These are phyloP conservation scores for Zymoseptoria brevis DNA, from an alignment of 2,329 filamentous ascomycete genomes.

Conservation along the genomic window DNA sequence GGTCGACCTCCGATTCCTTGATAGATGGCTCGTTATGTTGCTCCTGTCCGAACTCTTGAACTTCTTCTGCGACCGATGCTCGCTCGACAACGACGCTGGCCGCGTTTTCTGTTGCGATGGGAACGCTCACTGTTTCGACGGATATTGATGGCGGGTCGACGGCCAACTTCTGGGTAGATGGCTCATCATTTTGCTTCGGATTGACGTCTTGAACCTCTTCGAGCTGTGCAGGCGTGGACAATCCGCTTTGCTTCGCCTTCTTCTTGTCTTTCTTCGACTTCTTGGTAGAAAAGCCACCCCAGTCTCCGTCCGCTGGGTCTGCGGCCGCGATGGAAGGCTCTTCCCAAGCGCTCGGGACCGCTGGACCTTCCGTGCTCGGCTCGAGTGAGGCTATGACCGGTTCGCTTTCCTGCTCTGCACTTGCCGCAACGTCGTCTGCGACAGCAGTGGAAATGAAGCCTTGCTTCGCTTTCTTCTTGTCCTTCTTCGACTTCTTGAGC, in stretches of 20 bases:
- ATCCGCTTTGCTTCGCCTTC: slow-evolving; percentile 27
- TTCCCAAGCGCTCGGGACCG: slow-evolving; percentile 1
- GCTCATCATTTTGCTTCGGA: neutral
- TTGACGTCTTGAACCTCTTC: neutral
- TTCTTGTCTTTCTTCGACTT: slow-evolving; percentile 38
- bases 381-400: neutral
- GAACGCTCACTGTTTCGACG: too few relatives aligned
- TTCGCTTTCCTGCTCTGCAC: neutral
- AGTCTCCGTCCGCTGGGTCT: slow-evolving; percentile 14
- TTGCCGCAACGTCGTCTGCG: neutral
- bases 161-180: neutral
- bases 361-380: neutral
- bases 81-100: too few relatives aligned
- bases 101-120: too few relatives aligned
- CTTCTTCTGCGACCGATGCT: neutral
- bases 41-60: neutral
- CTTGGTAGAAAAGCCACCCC: slow-evolving; percentile 20
- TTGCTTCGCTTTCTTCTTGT: slow-evolving; percentile 26
- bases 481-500: slow-evolving; percentile 23
- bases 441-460: neutral
- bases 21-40: neutral
- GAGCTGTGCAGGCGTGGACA: slow-evolving; percentile 5
- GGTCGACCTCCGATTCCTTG: neutral
- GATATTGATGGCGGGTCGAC: too few relatives aligned
- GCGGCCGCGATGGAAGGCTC: slow-evolving; percentile 2